phyloP scores from a whole-genome alignment of 2,329 filamentous ascomycete species.

The Tympanopsis confertula region DNA sequence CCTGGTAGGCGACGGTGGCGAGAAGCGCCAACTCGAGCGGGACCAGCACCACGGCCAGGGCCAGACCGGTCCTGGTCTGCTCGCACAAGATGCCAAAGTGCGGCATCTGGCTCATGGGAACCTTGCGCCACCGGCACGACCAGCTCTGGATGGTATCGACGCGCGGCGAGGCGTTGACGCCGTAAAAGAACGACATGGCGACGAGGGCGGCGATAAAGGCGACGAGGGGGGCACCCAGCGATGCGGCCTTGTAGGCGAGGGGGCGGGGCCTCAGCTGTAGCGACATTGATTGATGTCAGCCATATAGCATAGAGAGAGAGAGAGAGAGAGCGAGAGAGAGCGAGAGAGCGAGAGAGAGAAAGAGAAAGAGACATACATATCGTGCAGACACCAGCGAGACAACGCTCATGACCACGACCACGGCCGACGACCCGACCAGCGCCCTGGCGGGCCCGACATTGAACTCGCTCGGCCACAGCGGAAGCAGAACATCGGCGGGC shows the following conservation, averaged over 20 bases:
- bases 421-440: slow-evolving; percentile 35
- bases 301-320: slow-evolving; percentile 2
- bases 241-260: slow-evolving; percentile 19
- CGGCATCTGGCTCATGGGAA: slow-evolving; percentile 39
- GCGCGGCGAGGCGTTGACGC: slow-evolving; percentile 36
- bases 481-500: slow-evolving; percentile 31
- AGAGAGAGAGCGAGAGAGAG: no score
- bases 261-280: slow-evolving; percentile 24
- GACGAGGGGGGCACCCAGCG: slow-evolving; percentile 26
- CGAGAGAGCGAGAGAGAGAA: no score
- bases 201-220: slow-evolving; percentile 35
- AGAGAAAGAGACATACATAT: slow-evolving; percentile 2
- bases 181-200: slow-evolving; percentile 44
- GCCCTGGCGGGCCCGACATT: slow-evolving; percentile 43
- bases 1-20: slow-evolving; percentile 30
- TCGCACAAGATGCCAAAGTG: slow-evolving; percentile 44
- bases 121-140: slow-evolving; percentile 46
- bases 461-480: slow-evolving; percentile 46
- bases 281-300: not conserved
- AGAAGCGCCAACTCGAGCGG: slow-evolving; percentile 40
- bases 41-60: slow-evolving; percentile 41
- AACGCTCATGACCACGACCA: slow-evolving; percentile 35
- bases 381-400: slow-evolving; percentile 26
- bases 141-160: slow-evolving; percentile 47
- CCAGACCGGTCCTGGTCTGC: slow-evolving; percentile 40